phyloP scores from a whole-genome alignment of 2,329 filamentous ascomycete genomes.

The Aspergillus sp. region DNA sequence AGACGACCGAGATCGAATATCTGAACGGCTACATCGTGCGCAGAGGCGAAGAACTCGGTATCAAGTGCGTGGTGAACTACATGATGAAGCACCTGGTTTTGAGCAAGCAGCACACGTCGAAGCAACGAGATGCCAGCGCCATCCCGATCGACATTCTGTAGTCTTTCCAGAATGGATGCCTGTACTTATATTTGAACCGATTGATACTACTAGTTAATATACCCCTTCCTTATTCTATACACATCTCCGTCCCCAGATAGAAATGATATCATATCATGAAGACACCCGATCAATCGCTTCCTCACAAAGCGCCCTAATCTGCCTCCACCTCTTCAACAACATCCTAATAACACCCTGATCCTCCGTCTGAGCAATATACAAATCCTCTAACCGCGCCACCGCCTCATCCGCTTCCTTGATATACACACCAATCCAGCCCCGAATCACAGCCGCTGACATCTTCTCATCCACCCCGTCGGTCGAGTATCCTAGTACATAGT shows the following conservation, averaged over 20 bases:
- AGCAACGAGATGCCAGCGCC: slow-evolving; percentile 30
- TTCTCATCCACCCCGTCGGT: slow-evolving; percentile 31
- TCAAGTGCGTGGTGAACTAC: slow-evolving; percentile 72
- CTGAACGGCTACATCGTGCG: slow-evolving; percentile 85
- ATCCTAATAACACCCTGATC: slow-evolving; percentile 27
- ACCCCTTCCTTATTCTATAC: neutral
- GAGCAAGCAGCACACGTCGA: slow-evolving; percentile 60
- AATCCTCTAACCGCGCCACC: slow-evolving; percentile 25
- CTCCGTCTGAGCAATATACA: slow-evolving; percentile 8
- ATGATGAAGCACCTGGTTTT: slow-evolving; percentile 72
- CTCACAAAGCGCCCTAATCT: slow-evolving; percentile 39
- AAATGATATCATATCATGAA: slow-evolving; percentile 14
- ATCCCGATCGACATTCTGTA: slow-evolving; percentile 34
- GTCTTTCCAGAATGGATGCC: neutral
- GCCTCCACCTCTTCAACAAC: slow-evolving; percentile 41
- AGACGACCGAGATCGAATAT: slow-evolving; percentile 74
- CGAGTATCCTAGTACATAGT: slow-evolving; percentile 42
- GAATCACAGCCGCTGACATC: slow-evolving; percentile 36
- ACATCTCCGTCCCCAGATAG: neutral
- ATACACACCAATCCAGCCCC: slow-evolving; percentile 40
- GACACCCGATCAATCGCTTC: slow-evolving; percentile 28
- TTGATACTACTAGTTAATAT: neutral
- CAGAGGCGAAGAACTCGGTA: slow-evolving; percentile 69
- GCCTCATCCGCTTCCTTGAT: slow-evolving; percentile 34
- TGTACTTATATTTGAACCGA: neutral